phyloP scores from a whole-genome alignment of 345 rosid genomes.

The Euphorbia pulcherrima region DNA sequence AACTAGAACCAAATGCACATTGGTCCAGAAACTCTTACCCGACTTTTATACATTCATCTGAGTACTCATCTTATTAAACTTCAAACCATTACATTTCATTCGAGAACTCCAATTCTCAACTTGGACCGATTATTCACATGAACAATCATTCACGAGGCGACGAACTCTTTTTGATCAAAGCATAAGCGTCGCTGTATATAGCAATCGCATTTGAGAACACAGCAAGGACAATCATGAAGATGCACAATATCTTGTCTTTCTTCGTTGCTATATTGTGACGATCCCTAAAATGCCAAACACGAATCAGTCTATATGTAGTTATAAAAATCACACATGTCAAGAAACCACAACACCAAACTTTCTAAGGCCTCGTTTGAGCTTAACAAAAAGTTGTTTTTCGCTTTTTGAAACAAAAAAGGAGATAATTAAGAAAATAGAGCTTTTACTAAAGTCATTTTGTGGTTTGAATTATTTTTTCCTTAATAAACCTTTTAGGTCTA shows the following conservation, averaged over 20 bases:
- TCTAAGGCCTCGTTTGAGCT: too few species aligned
- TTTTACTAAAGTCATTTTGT: too few species aligned
- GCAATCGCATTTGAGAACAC: conserved; percentile 72
- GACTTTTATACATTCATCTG: conserved; percentile 15
- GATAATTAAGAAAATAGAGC: too few species aligned
- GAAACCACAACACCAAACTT: neutral
- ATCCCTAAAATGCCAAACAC: conserved; percentile 50
- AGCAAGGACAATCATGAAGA: conserved; percentile 70
- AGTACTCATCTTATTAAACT: conserved; percentile 14
- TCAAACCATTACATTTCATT: conserved; percentile 1
- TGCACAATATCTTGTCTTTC: conserved; percentile 55
- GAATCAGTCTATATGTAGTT: neutral
- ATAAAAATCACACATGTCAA: neutral
- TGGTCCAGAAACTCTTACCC: neutral
- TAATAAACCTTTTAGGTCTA: too few species aligned
- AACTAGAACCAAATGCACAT: conserved; percentile 14
- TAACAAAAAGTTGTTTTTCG: too few species aligned
- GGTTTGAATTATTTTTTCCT: too few species aligned
- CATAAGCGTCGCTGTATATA: conserved; percentile 69
- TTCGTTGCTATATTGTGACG: conserved; percentile 63
- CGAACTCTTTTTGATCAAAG: conserved; percentile 44
- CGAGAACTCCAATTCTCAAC: conserved; percentile 6
- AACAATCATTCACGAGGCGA: conserved; percentile 24
- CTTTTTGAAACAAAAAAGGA: too few species aligned
- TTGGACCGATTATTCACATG: neutral